These are phyloP conservation scores for Alternaria viburni DNA, from an alignment of 2,329 filamentous ascomycete species.

Conservation along the genomic window DNA sequence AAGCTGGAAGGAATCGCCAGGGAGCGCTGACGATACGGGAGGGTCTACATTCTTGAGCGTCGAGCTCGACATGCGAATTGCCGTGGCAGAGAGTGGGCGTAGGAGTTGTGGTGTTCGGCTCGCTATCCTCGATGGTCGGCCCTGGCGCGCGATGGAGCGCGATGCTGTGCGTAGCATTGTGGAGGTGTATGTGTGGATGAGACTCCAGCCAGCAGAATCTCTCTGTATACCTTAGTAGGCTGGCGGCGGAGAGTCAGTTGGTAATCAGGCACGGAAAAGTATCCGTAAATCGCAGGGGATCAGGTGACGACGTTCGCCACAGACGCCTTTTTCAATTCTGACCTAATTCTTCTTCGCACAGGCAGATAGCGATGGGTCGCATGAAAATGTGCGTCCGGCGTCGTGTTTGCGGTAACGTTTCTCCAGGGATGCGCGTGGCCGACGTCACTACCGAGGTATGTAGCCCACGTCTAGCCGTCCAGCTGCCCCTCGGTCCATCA, in stretches of 20 bases:
- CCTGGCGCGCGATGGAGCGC: conserved; percentile 46
- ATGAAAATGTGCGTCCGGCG: conserved; percentile 2
- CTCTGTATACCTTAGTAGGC: conserved; percentile 8
- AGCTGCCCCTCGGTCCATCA: conserved; percentile 39
- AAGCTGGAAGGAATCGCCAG: conserved; percentile 84
- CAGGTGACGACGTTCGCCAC: conserved; percentile 25
- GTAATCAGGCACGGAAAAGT: conserved; percentile 18
- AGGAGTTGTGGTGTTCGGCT: conserved; percentile 36
- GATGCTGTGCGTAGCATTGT: conserved; percentile 48
- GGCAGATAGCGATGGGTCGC: conserved; percentile 11
- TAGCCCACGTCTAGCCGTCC: conserved; percentile 17
- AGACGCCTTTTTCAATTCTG: not conserved
- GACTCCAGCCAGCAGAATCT: conserved; percentile 13
- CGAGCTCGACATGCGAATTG: conserved; percentile 60
- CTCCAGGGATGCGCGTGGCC: conserved; percentile 22
- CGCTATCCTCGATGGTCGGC: conserved; percentile 34
- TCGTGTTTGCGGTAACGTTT: conserved; percentile 31
- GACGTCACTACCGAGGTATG: conserved; percentile 10
- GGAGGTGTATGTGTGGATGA: conserved; percentile 10
- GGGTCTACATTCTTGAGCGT: conserved; percentile 62
- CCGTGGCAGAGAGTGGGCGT: conserved; percentile 52
- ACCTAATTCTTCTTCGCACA: conserved; percentile 6
- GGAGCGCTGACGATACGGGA: conserved; percentile 65
- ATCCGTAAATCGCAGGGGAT: conserved; percentile 18
- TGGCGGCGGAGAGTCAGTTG: not conserved